Conservation (phyloP, 192 early-diverging fungal genomes). For the Mortierella antarctica region DNA sequence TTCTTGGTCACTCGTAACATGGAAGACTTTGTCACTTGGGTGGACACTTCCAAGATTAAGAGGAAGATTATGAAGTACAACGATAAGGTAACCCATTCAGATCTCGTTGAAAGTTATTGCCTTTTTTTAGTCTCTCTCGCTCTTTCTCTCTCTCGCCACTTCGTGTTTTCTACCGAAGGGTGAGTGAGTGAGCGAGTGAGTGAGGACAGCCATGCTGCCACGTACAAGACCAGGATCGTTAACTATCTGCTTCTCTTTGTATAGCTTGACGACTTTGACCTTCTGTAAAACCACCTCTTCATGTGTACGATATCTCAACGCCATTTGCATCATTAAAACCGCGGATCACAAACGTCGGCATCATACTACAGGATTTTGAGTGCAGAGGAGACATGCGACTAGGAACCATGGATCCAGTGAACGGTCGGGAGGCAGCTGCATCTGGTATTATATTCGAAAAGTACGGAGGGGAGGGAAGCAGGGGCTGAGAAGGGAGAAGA, state of each 20-base stretch:
- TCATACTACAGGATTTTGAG: no score
- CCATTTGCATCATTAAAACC: no score
- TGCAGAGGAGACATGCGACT: no score
- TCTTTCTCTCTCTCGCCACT: neutral
- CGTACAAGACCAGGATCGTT: neutral
- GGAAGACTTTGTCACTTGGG: slow-evolving; percentile 98
- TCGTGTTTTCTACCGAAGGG: neutral
- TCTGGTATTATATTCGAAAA: no score
- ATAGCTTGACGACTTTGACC: slow-evolving; percentile 89
- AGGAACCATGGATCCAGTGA: no score
- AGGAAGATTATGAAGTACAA: slow-evolving; percentile 96
- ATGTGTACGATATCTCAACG: slow-evolving; percentile 19
- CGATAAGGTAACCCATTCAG: slow-evolving; percentile 70
- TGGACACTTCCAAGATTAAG: slow-evolving; percentile 97
- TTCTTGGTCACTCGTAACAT: slow-evolving; percentile 78
- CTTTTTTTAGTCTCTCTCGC: neutral
- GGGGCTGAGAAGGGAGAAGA: no score
- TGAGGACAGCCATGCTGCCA: neutral
- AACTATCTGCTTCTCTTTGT: neutral
- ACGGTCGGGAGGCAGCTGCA: no score
- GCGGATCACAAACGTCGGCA: no score
- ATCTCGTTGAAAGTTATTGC: neutral
- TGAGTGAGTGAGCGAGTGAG: neutral
- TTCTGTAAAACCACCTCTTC: slow-evolving; percentile 67
- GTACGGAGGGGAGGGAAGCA: no score